These are phyloP conservation scores for Globisporangium abappressorium DNA, from an alignment of 352 stramenopile genomes.

Conservation along the genomic window DNA sequence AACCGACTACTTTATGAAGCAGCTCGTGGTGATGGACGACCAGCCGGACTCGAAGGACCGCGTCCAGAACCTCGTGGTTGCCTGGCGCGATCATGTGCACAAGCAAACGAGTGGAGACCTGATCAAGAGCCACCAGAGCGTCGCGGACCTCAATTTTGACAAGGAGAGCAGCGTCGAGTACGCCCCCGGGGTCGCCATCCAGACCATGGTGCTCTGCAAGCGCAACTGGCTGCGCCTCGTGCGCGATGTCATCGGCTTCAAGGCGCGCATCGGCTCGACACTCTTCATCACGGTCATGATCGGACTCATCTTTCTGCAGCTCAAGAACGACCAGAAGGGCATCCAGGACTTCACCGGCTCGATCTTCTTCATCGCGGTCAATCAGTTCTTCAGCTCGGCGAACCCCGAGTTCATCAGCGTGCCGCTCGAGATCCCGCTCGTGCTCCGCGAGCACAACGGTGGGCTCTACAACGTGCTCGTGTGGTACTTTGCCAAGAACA, in stretches of 20 bases:
- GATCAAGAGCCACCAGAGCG: neutral
- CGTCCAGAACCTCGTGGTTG: constrained; percentile 21
- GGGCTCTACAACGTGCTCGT: constrained; percentile 30
- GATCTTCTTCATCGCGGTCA: constrained; percentile 37
- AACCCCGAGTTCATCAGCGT: constrained; percentile 35
- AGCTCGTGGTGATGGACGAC: constrained; percentile 33
- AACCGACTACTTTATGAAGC: constrained; percentile 44
- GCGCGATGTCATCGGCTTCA: constrained; percentile 32
- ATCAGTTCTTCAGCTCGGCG: constrained; percentile 30
- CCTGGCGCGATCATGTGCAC: constrained; percentile 17
- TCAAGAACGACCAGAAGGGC: constrained; percentile 26
- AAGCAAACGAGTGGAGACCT: neutral
- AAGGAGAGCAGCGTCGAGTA: constrained; percentile 14
- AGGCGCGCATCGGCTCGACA: constrained; percentile 27
- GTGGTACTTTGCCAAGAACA: constrained; percentile 44
- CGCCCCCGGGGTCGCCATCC: constrained; percentile 11
- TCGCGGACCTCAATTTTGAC: constrained; percentile 3
- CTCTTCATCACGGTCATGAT: constrained; percentile 35
- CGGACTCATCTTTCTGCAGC: constrained; percentile 34
- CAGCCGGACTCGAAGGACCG: constrained; percentile 21
- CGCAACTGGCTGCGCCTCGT: constrained; percentile 31
- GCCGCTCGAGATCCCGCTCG: constrained; percentile 35
- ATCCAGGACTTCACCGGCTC: constrained; percentile 37
- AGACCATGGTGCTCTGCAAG: constrained; percentile 27
- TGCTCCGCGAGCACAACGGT: constrained; percentile 32